Conservation (phyloP, 768 basidiomycete species). For the Coprinellus aureogranulatus region DNA sequence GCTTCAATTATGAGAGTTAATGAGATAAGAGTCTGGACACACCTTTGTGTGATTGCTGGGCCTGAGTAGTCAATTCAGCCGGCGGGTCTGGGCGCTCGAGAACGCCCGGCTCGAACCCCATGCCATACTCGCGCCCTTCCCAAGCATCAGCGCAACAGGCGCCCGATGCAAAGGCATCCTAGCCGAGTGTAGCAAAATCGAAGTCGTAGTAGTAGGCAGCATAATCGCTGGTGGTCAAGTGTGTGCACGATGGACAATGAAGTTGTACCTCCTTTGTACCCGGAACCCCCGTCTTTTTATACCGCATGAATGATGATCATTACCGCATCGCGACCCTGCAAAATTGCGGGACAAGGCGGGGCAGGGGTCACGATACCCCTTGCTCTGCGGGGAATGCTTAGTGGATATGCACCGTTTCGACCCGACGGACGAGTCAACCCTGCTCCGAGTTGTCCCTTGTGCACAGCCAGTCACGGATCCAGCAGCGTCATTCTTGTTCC, state of each 20-base stretch:
- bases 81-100: neutral
- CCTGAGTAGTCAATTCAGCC: neutral
- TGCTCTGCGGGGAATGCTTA: too few species aligned
- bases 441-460: neutral
- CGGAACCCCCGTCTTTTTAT: too few species aligned
- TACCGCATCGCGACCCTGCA: too few species aligned
- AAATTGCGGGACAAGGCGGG: too few species aligned
- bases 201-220: too few species aligned
- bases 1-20: too few species aligned
- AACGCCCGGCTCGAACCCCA: neutral
- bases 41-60: neutral
- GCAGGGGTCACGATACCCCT: too few species aligned
- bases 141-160: neutral
- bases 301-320: too few species aligned
- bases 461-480: neutral
- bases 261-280: too few species aligned
- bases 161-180: neutral
- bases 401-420: neutral
- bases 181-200: neutral
- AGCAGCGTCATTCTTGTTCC: too few species aligned
- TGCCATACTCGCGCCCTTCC: neutral
- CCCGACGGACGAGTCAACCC: neutral
- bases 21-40: neutral
- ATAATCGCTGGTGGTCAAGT: too few species aligned
- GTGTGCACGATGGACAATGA: too few species aligned